Conservation (phyloP, 2,329 filamentous ascomycete species). For the Colletotrichum caudatum region DNA sequence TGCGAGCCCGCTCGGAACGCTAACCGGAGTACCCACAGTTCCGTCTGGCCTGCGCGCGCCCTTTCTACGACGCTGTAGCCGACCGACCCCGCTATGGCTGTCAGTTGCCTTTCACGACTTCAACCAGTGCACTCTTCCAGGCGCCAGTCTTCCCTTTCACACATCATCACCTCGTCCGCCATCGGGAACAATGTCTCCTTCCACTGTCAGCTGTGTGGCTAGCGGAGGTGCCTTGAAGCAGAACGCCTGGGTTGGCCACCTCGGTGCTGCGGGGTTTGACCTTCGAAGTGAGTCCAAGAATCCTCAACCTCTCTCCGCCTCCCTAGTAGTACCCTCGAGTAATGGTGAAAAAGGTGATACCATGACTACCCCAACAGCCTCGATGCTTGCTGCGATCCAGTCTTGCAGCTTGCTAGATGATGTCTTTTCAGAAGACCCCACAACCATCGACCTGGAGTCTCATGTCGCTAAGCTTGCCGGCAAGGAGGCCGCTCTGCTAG, state of each 20-base stretch:
- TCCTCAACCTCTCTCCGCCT: background rate
- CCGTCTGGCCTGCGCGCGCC: constrained; percentile 12
- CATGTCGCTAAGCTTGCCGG: constrained; percentile 79
- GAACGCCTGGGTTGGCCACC: constrained; percentile 53
- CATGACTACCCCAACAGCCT: constrained; percentile 78
- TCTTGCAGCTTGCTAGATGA: constrained; percentile 84
- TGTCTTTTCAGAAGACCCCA: constrained; percentile 83
- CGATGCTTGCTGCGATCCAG: constrained; percentile 85
- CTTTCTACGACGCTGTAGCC: constrained; percentile 16
- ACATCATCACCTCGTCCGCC: background rate
- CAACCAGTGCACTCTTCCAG: constrained; percentile 4
- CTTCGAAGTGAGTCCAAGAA: constrained; percentile 52
- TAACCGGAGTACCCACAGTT: constrained; percentile 25
- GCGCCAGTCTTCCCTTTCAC: background rate
- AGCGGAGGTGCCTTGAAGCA: constrained; percentile 1
- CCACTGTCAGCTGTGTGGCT: constrained; percentile 2
- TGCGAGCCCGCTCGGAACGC: constrained; percentile 26
- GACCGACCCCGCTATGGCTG: constrained; percentile 28
- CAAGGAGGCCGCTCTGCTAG: constrained; percentile 82
- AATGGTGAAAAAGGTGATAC: constrained; percentile 57
- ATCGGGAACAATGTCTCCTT: constrained; percentile 20
- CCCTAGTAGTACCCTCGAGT: background rate
- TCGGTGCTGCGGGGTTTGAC: constrained; percentile 55
- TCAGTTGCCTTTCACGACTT: constrained; percentile 1
- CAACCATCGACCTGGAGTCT: constrained; percentile 80